Base-by-base conservation (phyloP, 768 basidiomycete species). In the Auricularia heimuer region DNA sequence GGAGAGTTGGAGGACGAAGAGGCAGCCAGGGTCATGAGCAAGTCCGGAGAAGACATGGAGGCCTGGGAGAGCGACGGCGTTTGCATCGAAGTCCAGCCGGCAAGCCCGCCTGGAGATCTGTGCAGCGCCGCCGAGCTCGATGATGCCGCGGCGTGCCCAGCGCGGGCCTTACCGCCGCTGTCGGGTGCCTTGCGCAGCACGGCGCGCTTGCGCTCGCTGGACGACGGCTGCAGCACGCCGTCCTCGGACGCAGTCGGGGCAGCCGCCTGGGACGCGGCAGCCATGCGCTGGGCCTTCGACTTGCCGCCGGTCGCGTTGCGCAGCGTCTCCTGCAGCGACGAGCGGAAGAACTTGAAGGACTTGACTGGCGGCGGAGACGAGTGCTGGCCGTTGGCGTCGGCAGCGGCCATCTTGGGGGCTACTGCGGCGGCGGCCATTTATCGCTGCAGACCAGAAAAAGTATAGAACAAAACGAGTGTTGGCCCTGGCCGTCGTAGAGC, bases 41-140 rank as follows among this genome's bases (percentile, higher is more conserved):
- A 74, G 35, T 85, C 81, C 63, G 90, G 89, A 24, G 88, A 89
- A 65, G 89, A 91, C 79, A 87, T 80, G 60, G 90, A 88, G 45
- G 83, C 89, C 67, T 81, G 82, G 64, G 84, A 81, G 66, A 90
- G 75, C 44, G 88, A 88, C 54, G 88, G 88, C 54, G 84, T 80
- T 66, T 81, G 76, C 76, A 83, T 90, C 72, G 79, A 81, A 62
- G 83, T 81, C 71, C 79, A 80, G 61, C 84, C 85, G 61, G 83
- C 29, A 29, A 29, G 81, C 66, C 77, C 75, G 71, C 81, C 74
- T 74, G 70, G 77, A 77, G 66, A 77, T 75, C 66, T 70, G 70
- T 63, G 66, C 56, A 29, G 56, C 8, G 56, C 24, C 11, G 18
- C 18, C 47, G 47, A 51, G 62, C 45, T 18, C 47, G 47, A 33